phyloP scores from a whole-genome alignment of 768 basidiomycete genomes.

The Tephrocybe sp. region DNA sequence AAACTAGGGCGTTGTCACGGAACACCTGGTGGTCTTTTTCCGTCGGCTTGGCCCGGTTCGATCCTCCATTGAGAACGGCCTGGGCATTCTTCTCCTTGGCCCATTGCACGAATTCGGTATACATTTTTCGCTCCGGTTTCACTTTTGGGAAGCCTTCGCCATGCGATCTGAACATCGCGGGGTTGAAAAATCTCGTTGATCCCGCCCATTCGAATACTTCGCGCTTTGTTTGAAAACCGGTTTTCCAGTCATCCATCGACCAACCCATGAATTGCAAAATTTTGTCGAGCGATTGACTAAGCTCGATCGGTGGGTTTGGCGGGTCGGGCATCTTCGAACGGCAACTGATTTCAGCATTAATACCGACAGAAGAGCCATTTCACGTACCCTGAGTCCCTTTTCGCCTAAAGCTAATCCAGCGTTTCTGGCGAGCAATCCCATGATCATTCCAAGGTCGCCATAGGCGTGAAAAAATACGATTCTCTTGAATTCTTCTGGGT shows the following conservation, averaged over 20 bases:
- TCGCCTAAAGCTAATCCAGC: constrained; percentile 47
- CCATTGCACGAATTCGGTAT: constrained; percentile 55
- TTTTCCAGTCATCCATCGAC: constrained; percentile 47
- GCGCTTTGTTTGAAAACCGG: constrained; percentile 52
- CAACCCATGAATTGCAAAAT: constrained; percentile 59
- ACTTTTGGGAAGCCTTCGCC: constrained; percentile 42
- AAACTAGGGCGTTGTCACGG: constrained; percentile 44
- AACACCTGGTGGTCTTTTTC: constrained; percentile 18
- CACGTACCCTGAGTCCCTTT: constrained; percentile 54
- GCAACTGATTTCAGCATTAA: background rate
- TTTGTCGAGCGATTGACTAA: constrained; percentile 42
- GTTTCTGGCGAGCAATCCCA: constrained; percentile 53
- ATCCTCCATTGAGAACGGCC: constrained; percentile 5
- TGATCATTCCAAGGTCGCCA: constrained; percentile 71
- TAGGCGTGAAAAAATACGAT: constrained; percentile 58
- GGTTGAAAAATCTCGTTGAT: constrained; percentile 50
- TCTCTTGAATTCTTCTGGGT: constrained; percentile 48
- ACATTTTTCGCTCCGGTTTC: constrained; percentile 55
- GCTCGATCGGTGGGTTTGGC: constrained; percentile 44
- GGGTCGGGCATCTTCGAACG: constrained; percentile 36
- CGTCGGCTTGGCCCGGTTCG: constrained; percentile 3
- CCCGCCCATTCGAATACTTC: constrained; percentile 62
- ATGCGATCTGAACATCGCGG: constrained; percentile 31
- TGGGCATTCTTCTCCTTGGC: constrained; percentile 26
- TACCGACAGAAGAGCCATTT: background rate